Conservation (phyloP, 306 rosid genomes). For the Hippophae rhamnoides region DNA sequence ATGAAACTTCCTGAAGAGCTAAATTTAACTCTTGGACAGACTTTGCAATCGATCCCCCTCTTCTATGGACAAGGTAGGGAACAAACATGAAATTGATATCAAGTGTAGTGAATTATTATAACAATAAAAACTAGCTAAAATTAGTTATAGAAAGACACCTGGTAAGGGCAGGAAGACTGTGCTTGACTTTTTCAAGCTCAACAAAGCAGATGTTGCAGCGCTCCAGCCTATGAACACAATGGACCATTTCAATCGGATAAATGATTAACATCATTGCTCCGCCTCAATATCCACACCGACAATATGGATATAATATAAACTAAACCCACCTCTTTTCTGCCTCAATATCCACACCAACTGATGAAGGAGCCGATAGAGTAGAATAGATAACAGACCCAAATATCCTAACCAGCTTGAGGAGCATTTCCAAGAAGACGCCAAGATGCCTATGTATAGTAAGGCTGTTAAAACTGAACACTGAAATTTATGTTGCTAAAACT, state of each 20-base stretch:
- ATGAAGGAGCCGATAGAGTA: slow-evolving; percentile 53
- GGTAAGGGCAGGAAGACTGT: slow-evolving; percentile 48
- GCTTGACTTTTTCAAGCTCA: slow-evolving; percentile 86
- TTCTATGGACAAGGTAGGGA: slow-evolving; percentile 41
- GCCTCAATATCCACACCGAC: too few species aligned
- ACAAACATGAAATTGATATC: slow-evolving; percentile 22
- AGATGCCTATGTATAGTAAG: slow-evolving; percentile 44
- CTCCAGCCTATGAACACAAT: slow-evolving; percentile 56
- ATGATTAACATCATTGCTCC: background rate
- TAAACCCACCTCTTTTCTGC: slow-evolving; percentile 75
- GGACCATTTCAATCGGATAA: background rate
- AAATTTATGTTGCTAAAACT: background rate
- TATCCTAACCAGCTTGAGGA: slow-evolving; percentile 74
- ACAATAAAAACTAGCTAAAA: background rate
- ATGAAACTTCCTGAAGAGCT: slow-evolving; percentile 73
- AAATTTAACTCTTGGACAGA: slow-evolving; percentile 84
- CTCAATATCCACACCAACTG: slow-evolving; percentile 94
- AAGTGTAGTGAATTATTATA: slow-evolving; percentile 1
- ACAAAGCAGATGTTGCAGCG: slow-evolving; percentile 85
- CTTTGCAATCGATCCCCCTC: slow-evolving; percentile 87
- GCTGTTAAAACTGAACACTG: slow-evolving; percentile 19
- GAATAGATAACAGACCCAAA: slow-evolving; percentile 89
- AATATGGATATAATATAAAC: slow-evolving; percentile 2
- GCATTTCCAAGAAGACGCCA: slow-evolving; percentile 71
- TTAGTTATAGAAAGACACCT: slow-evolving; percentile 36